phyloP scores from a whole-genome alignment of 257 asterid species.

The Solanum paucissectum region DNA sequence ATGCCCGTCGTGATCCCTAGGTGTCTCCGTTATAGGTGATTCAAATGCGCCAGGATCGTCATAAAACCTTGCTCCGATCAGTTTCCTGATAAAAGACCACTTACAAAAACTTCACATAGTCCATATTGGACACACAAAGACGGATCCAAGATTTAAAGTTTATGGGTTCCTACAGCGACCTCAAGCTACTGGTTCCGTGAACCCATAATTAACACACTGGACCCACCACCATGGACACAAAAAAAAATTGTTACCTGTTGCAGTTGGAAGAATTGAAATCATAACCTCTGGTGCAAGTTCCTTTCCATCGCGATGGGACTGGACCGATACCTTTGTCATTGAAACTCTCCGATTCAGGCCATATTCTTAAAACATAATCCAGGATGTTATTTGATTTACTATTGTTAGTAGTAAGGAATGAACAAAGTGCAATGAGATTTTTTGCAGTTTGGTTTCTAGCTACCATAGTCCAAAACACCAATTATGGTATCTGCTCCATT shows the following conservation, averaged over 20 bases:
- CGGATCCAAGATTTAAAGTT: no score
- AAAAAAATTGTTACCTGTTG: slow-evolving; percentile 30
- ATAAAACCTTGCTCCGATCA: slow-evolving; percentile 74
- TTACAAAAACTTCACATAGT: not conserved
- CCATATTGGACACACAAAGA: not conserved
- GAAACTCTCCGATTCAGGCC: slow-evolving; percentile 82
- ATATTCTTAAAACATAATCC: slow-evolving; percentile 39
- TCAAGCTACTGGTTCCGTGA: not conserved
- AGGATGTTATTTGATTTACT: not conserved
- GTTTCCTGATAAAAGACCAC: slow-evolving; percentile 26
- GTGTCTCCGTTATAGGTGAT: slow-evolving; percentile 10
- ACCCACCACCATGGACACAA: not conserved
- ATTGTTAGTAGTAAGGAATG: not conserved
- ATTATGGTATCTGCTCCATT: not conserved
- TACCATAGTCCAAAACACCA: not conserved
- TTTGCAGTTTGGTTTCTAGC: not conserved
- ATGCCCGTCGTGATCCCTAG: slow-evolving; percentile 61
- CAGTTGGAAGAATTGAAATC: slow-evolving; percentile 45
- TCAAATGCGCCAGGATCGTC: not conserved
- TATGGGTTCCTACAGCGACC: not conserved
- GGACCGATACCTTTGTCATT: slow-evolving; percentile 38
- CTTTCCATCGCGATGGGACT: slow-evolving; percentile 64
- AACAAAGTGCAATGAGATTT: not conserved
- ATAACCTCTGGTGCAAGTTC: slow-evolving; percentile 50
- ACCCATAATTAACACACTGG: not conserved